Percentiles rank a stretch among this genome's conserved stretches.
Conservation (phyloP, 768 basidiomycete species). For the Phallus indusiatus region DNA sequence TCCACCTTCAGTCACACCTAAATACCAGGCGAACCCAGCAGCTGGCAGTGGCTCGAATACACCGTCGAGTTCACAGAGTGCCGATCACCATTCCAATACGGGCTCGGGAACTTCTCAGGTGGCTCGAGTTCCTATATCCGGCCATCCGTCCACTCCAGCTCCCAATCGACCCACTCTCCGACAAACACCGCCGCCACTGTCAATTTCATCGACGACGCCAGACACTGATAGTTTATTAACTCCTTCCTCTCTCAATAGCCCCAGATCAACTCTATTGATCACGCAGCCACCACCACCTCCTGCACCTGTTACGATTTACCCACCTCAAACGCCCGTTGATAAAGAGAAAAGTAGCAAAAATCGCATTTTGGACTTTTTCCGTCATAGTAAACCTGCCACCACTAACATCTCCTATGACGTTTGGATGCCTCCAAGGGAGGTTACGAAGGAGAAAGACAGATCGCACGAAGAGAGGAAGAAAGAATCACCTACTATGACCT, state of each 20-base stretch:
- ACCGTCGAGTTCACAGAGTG: conserved; percentile 6
- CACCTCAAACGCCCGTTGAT: conserved; percentile 20
- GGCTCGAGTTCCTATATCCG: conserved; percentile 21
- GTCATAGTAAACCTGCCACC: conserved; percentile 13
- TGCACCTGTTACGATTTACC: conserved; percentile 27
- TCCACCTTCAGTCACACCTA: background rate
- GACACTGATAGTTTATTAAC: conserved; percentile 40
- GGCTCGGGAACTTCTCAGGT: conserved; percentile 14
- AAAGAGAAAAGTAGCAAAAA: conserved; percentile 23
- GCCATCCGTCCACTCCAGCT: conserved; percentile 23
- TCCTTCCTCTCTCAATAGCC: conserved; percentile 44
- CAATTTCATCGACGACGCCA: conserved; percentile 37
- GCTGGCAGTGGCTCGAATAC: conserved; percentile 5
- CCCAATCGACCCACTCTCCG: conserved; percentile 18
- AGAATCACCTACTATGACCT: background rate
- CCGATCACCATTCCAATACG: background rate
- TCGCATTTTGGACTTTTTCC: conserved; percentile 29
- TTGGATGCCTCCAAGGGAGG: conserved; percentile 3
- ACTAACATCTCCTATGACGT: conserved; percentile 8
- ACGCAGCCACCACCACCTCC: conserved; percentile 17
- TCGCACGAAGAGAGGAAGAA: conserved; percentile 1
- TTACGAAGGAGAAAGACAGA: conserved; percentile 6
- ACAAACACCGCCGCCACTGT: conserved; percentile 22
- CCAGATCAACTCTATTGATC: conserved; percentile 32
- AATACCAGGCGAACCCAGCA: background rate